These are phyloP conservation scores for Rubia peregrina DNA, from an alignment of 305 asterid species.

Conservation along the genomic window DNA sequence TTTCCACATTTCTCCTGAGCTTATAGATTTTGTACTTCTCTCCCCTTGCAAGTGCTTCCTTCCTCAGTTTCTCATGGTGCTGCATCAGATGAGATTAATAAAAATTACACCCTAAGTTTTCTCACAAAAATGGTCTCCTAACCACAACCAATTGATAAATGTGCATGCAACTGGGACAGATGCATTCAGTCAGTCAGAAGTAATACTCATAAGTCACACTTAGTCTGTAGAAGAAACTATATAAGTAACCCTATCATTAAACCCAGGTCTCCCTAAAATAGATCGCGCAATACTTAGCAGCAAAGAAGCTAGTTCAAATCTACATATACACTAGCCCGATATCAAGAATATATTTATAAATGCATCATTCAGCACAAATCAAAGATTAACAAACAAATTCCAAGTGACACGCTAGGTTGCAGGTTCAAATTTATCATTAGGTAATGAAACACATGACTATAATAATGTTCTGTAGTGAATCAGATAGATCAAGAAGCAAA, in stretches of 20 bases:
- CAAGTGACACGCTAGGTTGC: not conserved
- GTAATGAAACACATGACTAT: not conserved
- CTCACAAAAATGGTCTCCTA: not conserved
- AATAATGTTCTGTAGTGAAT: not conserved
- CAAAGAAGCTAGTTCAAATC: not conserved
- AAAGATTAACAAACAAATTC: not conserved
- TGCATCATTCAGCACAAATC: not conserved
- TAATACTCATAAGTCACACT: not conserved
- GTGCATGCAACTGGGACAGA: not conserved
- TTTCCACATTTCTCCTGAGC: slow-evolving; percentile 77
- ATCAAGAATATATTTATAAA: not conserved
- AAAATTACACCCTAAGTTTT: not conserved
- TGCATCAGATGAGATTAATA: slow-evolving; percentile 29
- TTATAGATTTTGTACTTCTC: slow-evolving; percentile 54
- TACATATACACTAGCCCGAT: not conserved
- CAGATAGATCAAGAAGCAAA: not conserved
- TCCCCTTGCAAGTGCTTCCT: slow-evolving; percentile 74
- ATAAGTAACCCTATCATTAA: too few relatives aligned
- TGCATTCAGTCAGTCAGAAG: not conserved
- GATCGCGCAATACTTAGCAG: not conserved
- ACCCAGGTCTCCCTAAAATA: not conserved
- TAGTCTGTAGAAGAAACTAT: not conserved
- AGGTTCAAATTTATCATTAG: not conserved
- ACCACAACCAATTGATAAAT: not conserved
- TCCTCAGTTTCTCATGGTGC: slow-evolving; percentile 50